A percentile compares a stretch with the other conserved stretches of the same genome.
These are phyloP conservation scores for Artemisia annua DNA, from an alignment of 129 eudicot genomes.

Conservation along the genomic window DNA sequence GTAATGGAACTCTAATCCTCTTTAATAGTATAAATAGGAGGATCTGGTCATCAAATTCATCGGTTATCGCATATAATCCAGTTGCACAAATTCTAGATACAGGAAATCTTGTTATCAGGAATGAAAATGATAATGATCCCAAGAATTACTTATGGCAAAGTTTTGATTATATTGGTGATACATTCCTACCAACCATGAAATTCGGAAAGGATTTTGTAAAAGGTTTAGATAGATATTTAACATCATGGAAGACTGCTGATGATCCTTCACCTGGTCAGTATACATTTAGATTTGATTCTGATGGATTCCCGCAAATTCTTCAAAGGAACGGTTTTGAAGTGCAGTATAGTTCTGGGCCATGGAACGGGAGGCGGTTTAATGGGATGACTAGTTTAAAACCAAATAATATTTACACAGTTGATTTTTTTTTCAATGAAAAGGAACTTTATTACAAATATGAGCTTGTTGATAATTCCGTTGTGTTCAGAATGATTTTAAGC, in stretches of 20 bases:
- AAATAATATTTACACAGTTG: constrained; percentile 26
- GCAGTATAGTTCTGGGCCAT: constrained; percentile 43
- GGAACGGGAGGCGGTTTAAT: constrained; percentile 60
- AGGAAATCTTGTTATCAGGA: constrained; percentile 53
- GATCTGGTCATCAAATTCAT: constrained; percentile 53
- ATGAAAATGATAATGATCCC: neutral
- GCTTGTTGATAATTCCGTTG: constrained; percentile 11
- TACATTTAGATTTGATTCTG: constrained; percentile 37
- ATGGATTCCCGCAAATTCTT: constrained; percentile 55
- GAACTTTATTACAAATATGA: constrained; percentile 35
- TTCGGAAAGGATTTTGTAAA: constrained; percentile 32
- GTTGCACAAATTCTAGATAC: constrained; percentile 52
- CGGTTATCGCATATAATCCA: constrained; percentile 26
- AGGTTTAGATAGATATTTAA: constrained; percentile 33
- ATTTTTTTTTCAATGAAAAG: constrained; percentile 21
- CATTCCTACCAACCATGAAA: constrained; percentile 58
- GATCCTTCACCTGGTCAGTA: constrained; percentile 64
- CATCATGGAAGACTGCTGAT: constrained; percentile 48
- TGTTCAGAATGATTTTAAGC: constrained; percentile 34
- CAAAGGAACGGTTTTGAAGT: constrained; percentile 28
- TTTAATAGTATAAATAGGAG: constrained; percentile 17
- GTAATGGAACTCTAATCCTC: constrained; percentile 38
- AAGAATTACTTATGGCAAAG: constrained; percentile 62
- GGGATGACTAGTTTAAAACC: constrained; percentile 33
- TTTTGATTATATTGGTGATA: constrained; percentile 56